phyloP scores from a whole-genome alignment of 805 yeast genomes.

The Dipodascopsis tothii region DNA sequence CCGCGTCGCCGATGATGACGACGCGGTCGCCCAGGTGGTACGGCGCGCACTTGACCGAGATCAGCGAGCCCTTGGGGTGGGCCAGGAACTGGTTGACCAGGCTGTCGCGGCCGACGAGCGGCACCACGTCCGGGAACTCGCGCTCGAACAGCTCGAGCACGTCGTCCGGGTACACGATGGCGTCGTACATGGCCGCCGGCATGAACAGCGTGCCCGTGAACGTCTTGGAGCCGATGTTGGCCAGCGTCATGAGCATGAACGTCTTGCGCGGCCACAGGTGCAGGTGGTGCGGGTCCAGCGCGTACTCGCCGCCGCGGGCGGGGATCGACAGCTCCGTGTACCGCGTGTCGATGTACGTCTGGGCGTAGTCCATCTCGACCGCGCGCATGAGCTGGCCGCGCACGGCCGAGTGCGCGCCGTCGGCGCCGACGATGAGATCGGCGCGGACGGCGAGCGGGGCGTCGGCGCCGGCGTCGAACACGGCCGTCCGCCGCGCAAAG shows the following conservation, averaged over 20 bases:
- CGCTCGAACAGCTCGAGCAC: constrained; percentile 47
- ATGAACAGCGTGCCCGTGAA: constrained; percentile 87
- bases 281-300: constrained; percentile 63
- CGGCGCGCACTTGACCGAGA: constrained; percentile 63
- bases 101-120: constrained; percentile 53
- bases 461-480: constrained; percentile 21
- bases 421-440: constrained; percentile 72
- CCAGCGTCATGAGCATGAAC: constrained; percentile 82
- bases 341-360: constrained; percentile 75
- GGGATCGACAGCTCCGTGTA: constrained; percentile 78
- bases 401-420: constrained; percentile 73
- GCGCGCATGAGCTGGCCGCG: constrained; percentile 60
- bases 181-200: constrained; percentile 61
- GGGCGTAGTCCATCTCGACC: constrained; percentile 54
- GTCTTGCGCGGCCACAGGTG: constrained; percentile 90
- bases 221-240: constrained; percentile 71
- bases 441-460: constrained; percentile 26
- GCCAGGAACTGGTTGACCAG: constrained; percentile 44
- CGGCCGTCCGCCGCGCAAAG: constrained; percentile 26
- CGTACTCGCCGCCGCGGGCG: constrained; percentile 39
- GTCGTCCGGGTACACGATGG: constrained; percentile 39
- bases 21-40: constrained; percentile 59
- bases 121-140: constrained; percentile 69
- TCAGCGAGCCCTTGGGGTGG: constrained; percentile 70
- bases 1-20: constrained; percentile 81